Percentiles rank a stretch among this genome's conserved stretches.
phyloP scores from a whole-genome alignment of 768 basidiomycete genomes.

The Suillus decipiens region DNA sequence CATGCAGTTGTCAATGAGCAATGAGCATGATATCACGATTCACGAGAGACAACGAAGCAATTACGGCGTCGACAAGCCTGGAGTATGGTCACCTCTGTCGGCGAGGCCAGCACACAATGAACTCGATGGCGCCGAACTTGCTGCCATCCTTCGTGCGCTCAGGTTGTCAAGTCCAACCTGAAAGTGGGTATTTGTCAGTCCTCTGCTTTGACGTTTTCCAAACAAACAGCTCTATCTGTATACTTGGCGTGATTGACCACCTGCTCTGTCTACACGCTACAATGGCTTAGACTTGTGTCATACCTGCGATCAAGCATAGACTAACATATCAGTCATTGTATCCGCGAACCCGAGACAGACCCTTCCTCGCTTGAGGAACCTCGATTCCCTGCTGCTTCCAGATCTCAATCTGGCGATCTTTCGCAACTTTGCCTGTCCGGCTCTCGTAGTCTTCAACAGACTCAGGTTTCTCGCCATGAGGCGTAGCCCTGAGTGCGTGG shows the following conservation, averaged over 20 bases:
- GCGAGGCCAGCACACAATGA: neutral
- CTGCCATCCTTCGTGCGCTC: neutral
- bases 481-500: constrained; percentile 80
- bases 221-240: too few relatives aligned
- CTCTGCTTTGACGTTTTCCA: too few relatives aligned
- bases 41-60: too few relatives aligned
- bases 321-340: constrained; percentile 57
- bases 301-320: neutral
- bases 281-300: neutral
- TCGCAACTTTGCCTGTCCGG: constrained; percentile 64
- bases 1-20: too few relatives aligned
- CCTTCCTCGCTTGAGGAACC: constrained; percentile 33
- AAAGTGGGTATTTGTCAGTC: neutral
- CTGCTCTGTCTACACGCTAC: neutral
- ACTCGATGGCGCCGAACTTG: neutral
- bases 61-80: too few relatives aligned
- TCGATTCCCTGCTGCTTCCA: constrained; percentile 68
- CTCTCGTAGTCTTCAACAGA: constrained; percentile 73
- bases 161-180: neutral
- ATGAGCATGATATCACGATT: too few relatives aligned
- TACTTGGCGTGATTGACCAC: neutral
- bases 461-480: constrained; percentile 76
- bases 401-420: constrained; percentile 71
- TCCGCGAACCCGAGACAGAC: constrained; percentile 44
- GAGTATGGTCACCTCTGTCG: too few relatives aligned